Percentiles rank a stretch among this genome's conserved stretches.
These are phyloP conservation scores for Pseudogymnoascus sp. DNA, from an alignment of 2,329 filamentous ascomycete genomes.

Conservation along the genomic window DNA sequence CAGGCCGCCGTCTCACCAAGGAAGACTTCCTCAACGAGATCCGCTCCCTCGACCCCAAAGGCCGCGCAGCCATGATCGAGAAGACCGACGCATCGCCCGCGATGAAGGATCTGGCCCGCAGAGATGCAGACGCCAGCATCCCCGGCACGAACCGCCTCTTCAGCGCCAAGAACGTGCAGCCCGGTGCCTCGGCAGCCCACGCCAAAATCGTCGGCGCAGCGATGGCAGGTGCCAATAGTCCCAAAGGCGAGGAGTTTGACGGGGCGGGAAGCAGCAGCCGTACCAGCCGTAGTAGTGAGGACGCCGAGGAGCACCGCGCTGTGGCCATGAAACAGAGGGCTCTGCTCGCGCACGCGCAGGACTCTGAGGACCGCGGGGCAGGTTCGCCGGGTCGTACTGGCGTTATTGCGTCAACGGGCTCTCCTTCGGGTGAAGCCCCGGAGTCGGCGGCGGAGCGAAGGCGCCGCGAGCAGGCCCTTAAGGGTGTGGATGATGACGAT, in stretches of 20 bases:
- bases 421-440: conserved; percentile 26
- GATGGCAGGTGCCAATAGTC: conserved; percentile 17
- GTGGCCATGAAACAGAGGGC: not conserved
- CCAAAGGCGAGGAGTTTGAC: not conserved
- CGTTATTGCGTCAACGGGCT: conserved; percentile 26
- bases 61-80: conserved; percentile 30
- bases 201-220: conserved; percentile 16
- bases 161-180: conserved; percentile 30
- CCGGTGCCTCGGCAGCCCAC: conserved; percentile 9
- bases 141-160: conserved; percentile 21
- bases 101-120: conserved; percentile 24
- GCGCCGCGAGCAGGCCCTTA: conserved; percentile 50
- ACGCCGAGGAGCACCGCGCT: not conserved
- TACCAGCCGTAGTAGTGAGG: not conserved
- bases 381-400: not conserved
- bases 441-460: conserved; percentile 65
- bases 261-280: not conserved
- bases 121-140: conserved; percentile 20
- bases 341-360: conserved; percentile 31
- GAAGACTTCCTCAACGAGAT: conserved; percentile 71
- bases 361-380: conserved; percentile 28
- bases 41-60: conserved; percentile 60
- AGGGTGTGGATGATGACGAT: conserved; percentile 34
- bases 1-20: conserved; percentile 70
- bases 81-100: conserved; percentile 20